phyloP scores from a whole-genome alignment of 495 filamentous ascomycete species.

The Aspergillus mulundensis region DNA sequence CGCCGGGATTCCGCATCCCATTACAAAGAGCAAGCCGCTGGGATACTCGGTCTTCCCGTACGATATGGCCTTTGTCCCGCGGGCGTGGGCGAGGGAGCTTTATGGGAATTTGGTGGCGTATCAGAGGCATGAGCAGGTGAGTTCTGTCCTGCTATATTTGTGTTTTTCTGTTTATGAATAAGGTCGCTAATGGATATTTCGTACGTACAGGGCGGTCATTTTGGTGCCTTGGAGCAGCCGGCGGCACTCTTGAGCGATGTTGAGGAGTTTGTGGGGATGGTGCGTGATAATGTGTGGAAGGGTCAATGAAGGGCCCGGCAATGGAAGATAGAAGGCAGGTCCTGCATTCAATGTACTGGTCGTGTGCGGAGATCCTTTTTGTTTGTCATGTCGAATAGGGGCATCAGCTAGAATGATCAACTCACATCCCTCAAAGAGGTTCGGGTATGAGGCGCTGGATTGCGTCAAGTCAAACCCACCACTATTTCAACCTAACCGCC shows the following conservation, averaged over 20 bases:
- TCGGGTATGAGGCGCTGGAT: too few relatives aligned
- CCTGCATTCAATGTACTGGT: too few relatives aligned
- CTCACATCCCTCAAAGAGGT: too few relatives aligned
- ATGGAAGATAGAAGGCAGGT: too few relatives aligned
- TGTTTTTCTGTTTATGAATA: too few relatives aligned
- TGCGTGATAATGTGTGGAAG: conserved; percentile 13
- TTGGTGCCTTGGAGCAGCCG: conserved; percentile 13
- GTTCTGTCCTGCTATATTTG: background rate
- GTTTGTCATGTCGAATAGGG: too few relatives aligned
- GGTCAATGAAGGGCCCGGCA: too few relatives aligned
- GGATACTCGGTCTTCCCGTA: conserved; percentile 56
- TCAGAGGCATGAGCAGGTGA: conserved; percentile 12
- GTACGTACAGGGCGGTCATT: conserved; percentile 37
- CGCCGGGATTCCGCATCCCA: conserved; percentile 28
- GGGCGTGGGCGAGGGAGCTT: conserved; percentile 41
- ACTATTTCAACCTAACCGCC: too few relatives aligned
- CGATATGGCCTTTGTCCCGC: conserved; percentile 48
- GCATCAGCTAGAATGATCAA: too few relatives aligned
- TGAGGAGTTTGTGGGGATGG: conserved; percentile 49
- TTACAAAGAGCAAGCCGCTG: conserved; percentile 43
- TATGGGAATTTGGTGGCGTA: conserved; percentile 46
- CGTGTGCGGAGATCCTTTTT: too few relatives aligned
- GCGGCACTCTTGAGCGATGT: conserved; percentile 51
- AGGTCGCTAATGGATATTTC: too few relatives aligned
- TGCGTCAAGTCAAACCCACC: too few relatives aligned